Base-by-base conservation (phyloP, 345 rosid species). In the Hibiscus trionum region DNA sequence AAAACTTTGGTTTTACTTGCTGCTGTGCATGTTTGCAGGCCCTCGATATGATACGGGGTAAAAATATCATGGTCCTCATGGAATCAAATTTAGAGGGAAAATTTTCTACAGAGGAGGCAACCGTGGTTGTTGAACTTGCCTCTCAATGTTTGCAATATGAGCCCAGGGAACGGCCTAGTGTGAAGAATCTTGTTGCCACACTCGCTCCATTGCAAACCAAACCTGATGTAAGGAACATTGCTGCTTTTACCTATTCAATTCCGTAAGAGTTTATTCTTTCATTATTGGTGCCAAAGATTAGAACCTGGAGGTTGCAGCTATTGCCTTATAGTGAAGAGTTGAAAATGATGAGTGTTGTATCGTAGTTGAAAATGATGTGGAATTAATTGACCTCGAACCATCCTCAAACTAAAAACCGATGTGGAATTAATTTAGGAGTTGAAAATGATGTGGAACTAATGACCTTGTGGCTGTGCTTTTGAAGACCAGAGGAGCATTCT, bases 11-110 rank as follows among this genome's bases (percentile, higher is more conserved):
- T 46, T 49, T 69, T 17, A 33, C 64, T 66, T 60, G 70, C 70
- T 12, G 64, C 19, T 79, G 4, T 75, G 42, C 27, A 44, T 69
- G 52, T 58, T 26, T 58, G 62, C 88, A 96, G 99, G 98, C 98
- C 56, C 91, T 96, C 53, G 99, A 91, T 75, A 96, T 90, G 97
- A 96, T 96, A 59, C 87, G 88, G 14, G 89, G 88, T 27, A 85
- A 88, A 79, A 91, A 93, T 82, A 88, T 89, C 70, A 79, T 67
- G 75, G 75, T 79, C 17, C 82, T 96, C 73, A 90, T 91, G 98
- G 99, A 96, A 70, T 96, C 99, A 59, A 98, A 91, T 79, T 82
- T 93, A 61, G 97, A 91, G 71, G 98, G 95, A 29, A 96, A 91
- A 44, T 91, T 91, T 80, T 91, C 96, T 62, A 84, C 86, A 1